Evolutionary conservation across 2,329 filamentous ascomycete genomes (phyloP).

Genomic region (Apiospora malaysiana): DNA sequence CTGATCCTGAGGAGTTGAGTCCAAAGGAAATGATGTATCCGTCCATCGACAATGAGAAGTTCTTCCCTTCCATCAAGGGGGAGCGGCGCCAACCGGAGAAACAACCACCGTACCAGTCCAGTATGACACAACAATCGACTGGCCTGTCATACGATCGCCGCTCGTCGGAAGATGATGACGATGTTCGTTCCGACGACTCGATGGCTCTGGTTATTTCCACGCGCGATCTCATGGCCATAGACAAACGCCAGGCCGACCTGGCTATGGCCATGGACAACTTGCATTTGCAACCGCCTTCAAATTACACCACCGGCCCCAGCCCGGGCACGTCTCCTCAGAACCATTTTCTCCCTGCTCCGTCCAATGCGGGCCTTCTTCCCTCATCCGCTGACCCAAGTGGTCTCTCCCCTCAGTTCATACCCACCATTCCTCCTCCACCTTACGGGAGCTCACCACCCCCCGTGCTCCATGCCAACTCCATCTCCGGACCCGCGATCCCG

Average conservation of each 20-base stretch:
- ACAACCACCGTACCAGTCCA: constrained; percentile 29
- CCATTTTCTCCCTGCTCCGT: constrained; percentile 41
- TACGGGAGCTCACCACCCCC: constrained; percentile 42
- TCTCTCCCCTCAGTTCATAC: constrained; percentile 48
- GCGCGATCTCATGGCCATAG: constrained; percentile 57
- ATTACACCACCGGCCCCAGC: constrained; percentile 40
- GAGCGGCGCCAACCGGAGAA: constrained; percentile 44
- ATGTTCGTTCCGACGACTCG: constrained; percentile 40
- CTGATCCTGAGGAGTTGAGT: constrained; percentile 31
- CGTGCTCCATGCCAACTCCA: constrained; percentile 31
- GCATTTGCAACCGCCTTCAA: constrained; percentile 45
- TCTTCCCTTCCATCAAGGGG: constrained; percentile 45
- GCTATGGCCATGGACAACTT: constrained; percentile 48
- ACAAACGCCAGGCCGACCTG: constrained; percentile 46
- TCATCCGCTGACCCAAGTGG: constrained; percentile 35
- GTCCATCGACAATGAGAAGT: constrained; percentile 48
- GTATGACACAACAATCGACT: constrained; percentile 31
- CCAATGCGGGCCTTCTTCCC: constrained; percentile 40
- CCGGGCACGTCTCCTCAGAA: constrained; percentile 42
- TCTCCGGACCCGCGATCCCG: constrained; percentile 36
- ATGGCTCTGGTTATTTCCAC: constrained; percentile 59
- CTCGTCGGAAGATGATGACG: constrained; percentile 44
- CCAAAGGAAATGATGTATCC: constrained; percentile 45
- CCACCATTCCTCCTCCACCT: constrained; percentile 42
- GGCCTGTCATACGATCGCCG: constrained; percentile 42